A percentile compares a stretch with the other conserved stretches of the same genome.
Evolutionary conservation across 352 stramenopile species (phyloP).

Genomic region (Blastocystis hominis): DNA sequence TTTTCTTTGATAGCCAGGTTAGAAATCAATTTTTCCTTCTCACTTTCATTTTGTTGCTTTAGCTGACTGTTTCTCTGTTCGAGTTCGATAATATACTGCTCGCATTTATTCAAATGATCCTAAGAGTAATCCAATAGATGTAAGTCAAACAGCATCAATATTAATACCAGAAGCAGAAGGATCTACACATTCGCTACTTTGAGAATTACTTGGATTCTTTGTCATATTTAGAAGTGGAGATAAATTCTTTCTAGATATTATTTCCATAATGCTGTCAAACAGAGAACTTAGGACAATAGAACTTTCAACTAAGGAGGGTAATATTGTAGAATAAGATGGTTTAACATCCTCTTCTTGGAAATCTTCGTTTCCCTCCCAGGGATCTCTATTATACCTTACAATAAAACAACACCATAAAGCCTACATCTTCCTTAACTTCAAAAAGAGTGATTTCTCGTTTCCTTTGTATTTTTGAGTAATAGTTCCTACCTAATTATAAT

Average conservation of each 20-base stretch:
- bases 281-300: not conserved
- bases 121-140: not conserved
- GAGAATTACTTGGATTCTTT: not conserved
- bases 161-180: not conserved
- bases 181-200: not conserved
- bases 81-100: not conserved
- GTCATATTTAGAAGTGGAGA: not conserved
- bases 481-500: not conserved
- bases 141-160: not conserved
- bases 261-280: not conserved
- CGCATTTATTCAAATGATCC: not conserved
- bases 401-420: not conserved
- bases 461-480: not conserved
- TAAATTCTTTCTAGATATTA: not conserved
- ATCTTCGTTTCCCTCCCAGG: not conserved
- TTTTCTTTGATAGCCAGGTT: not conserved
- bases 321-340: no score
- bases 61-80: not conserved
- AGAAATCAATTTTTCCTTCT: not conserved
- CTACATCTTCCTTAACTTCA: constrained; percentile 27
- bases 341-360: no score
- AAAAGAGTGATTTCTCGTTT: not conserved
- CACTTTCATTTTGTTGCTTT: not conserved
- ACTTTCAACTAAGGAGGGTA: not conserved
- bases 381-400: not conserved